phyloP scores from a whole-genome alignment of 805 yeast genomes.

The Debaryomyces castellii region DNA sequence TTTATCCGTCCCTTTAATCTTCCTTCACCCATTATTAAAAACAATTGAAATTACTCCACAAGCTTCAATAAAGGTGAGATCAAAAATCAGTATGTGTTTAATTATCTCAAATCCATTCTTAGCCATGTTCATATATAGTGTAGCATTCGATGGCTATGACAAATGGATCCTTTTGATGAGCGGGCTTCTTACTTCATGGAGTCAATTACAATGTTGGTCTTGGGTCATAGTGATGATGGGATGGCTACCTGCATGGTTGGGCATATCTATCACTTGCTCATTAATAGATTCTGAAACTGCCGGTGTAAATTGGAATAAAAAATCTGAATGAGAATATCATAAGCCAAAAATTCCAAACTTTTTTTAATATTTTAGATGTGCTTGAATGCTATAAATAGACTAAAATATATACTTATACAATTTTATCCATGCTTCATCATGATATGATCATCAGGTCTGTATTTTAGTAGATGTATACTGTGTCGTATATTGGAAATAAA shows the following conservation, averaged over 20 bases:
- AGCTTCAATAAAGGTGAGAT: conserved; percentile 1
- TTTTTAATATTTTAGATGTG: too few species aligned
- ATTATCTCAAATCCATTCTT: conserved; percentile 53
- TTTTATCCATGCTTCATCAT: too few species aligned
- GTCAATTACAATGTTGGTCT: conserved; percentile 76
- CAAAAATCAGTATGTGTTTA: conserved; percentile 34
- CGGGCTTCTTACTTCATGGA: conserved; percentile 63
- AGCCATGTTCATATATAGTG: conserved; percentile 22
- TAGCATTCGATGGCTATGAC: conserved; percentile 26
- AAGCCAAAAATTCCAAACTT: too few species aligned
- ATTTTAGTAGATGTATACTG: too few species aligned
- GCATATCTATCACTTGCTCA: conserved; percentile 25
- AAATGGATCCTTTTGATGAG: conserved; percentile 43
- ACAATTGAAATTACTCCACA: not conserved
- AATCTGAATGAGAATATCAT: not conserved
- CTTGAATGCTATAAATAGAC: too few species aligned
- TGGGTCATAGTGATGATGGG: conserved; percentile 73
- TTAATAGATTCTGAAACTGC: conserved; percentile 26
- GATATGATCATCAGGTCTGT: too few species aligned
- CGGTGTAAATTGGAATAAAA: not conserved
- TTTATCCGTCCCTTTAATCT: conserved; percentile 72
- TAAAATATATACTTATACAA: too few species aligned
- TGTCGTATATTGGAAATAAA: too few species aligned
- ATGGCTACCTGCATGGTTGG: conserved; percentile 83
- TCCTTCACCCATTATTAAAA: conserved; percentile 42